These are phyloP conservation scores for Brassica carinata DNA, from an alignment of 345 rosid genomes.

Conservation along the genomic window DNA sequence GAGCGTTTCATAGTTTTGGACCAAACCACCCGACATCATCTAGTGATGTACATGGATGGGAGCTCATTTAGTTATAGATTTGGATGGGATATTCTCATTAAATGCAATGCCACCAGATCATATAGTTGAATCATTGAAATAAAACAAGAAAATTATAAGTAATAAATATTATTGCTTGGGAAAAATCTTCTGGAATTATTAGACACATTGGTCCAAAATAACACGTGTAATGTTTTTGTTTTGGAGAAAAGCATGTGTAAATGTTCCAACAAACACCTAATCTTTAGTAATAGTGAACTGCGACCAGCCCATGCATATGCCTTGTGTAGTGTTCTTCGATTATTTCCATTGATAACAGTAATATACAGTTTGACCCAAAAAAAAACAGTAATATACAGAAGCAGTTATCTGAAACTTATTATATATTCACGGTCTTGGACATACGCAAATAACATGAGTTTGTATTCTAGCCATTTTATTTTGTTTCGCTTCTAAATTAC, in stretches of 20 bases:
- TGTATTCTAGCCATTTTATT: neutral
- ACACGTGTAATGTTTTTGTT: constrained; percentile 36
- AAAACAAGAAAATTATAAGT: neutral
- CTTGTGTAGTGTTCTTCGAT: constrained; percentile 22
- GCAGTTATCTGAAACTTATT: neutral
- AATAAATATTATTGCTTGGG: constrained; percentile 6
- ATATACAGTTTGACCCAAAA: too few species aligned
- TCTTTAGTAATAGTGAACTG: constrained; percentile 1
- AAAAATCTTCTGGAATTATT: constrained; percentile 27
- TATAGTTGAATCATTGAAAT: constrained; percentile 5
- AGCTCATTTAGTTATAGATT: constrained; percentile 33
- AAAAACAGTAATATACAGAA: neutral
- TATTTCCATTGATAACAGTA: neutral
- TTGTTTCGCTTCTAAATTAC: neutral
- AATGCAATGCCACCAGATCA: constrained; percentile 24
- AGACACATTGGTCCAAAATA: constrained; percentile 25
- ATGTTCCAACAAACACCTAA: constrained; percentile 37
- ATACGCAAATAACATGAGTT: neutral
- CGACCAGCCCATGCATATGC: constrained; percentile 32
- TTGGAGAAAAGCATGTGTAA: constrained; percentile 28
- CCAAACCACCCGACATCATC: constrained; percentile 23
- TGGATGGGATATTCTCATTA: constrained; percentile 28
- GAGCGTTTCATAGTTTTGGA: constrained; percentile 24
- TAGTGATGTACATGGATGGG: constrained; percentile 8
- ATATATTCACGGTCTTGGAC: neutral